Base-by-base conservation (phyloP, 2,329 filamentous ascomycete genomes). In the Aaosphaeria pasadenensis region DNA sequence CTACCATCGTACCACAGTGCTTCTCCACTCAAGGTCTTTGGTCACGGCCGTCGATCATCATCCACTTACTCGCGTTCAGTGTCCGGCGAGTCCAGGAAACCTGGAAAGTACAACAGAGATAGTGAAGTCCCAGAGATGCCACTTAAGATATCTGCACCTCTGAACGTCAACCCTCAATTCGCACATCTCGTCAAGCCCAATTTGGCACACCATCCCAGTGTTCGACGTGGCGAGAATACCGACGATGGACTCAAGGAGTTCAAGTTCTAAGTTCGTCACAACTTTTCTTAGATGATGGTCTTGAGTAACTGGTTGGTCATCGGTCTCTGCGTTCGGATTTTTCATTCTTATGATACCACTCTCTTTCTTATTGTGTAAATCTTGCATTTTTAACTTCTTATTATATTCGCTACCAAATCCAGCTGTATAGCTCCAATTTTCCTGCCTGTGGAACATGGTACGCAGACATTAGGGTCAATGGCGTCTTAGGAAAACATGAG, bases 131-230 rank as follows among this genome's bases (percentile, higher is more conserved):
- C 66, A 42, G 71, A 67, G 30, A 65, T 77, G 56, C 68, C 77
- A 46, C 50, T 82, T 42, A 77, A 80, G 52, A 84, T 87, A 55
- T 83, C 80, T 1, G 74, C 71, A 7, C 82, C 82, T 0, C 66
- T 82, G 49, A 74, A 77, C 46, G 72, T 74, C 30, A 77, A 81
- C 50, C 72, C 74, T n/a, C 74, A 78, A 58, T 78, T 77, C 60
- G 71, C 77, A 30, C 77, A 79, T 56, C 76, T 83, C 38, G 70
- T 77, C 42, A 71, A 76, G 55, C 82, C 82, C 3, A 75, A 84
- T 56, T 67, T 80, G 46, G 78, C 81, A 3, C 74, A 83, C 57
- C 82, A 85, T 73, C 82, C 56, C 2, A 69, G 66, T 31, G 50
- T 59, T 13, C 51, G 64, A 44, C 55, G 66, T 32, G 33, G 33